Base-by-base conservation (phyloP, 164 flowering plant species). In the Taxillus chinensis region DNA sequence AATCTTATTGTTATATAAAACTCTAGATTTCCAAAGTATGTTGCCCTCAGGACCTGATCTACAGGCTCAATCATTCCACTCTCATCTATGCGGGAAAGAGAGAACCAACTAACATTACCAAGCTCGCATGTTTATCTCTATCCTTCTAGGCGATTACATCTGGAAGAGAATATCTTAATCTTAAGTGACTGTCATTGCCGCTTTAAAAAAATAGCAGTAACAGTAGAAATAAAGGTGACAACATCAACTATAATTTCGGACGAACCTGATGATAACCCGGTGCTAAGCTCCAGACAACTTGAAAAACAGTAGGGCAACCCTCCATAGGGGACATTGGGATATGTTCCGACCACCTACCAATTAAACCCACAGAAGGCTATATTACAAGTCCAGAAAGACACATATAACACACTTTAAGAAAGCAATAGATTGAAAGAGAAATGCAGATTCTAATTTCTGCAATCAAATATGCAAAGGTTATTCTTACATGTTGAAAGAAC, bases 401-500 rank as follows among this genome's bases (percentile, higher is more conserved):
- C 11, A 38, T n/a, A 55, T 38, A 49, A 27, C 27, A 27, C 27
- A 27, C 27, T n/a, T 7, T 7, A 37, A 16, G 5, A 59, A 57
- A 40, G 45, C 51, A 50, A 62, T 61, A 5, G n/a, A 61, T 9
- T 27, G 1, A 60, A 15, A 49, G 50, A 11, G 27, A 50, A 3
- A 14, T 15, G n/a, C 39, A 49, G 2, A 5, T 12, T 49, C 39
- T 4, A 13, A 62, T 49, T 9, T 14, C 39, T 4, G 14, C 39
- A 49, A 55, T 3, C 17, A 55, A 53, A n/a, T 55, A 17, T n/a
- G 10, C 58, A 55, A 49, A 49, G 1, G 13, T 4, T 12, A 12
- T 12, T 13, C 74, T 73, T 66, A 82, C 86, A 79, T 70, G 3
- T 80, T 78, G 59, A 82, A 82, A 58, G 86, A 73, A 46, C 86